phyloP scores from a whole-genome alignment of 164 flowering plant genomes.

The Chloranthus sessilifolius region DNA sequence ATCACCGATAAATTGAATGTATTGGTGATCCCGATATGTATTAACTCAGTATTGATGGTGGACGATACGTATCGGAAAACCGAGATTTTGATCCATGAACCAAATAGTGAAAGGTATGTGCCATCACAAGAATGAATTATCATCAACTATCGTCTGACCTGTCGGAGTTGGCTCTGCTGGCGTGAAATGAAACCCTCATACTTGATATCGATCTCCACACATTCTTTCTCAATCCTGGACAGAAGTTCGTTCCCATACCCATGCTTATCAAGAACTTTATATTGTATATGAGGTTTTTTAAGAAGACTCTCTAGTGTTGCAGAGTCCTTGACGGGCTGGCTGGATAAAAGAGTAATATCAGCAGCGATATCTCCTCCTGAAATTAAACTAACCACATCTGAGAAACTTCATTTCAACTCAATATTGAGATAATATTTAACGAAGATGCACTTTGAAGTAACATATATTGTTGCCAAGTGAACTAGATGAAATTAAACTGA shows the following conservation, averaged over 20 bases:
- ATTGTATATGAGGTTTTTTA: constrained; percentile 84
- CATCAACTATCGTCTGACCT: constrained; percentile 35
- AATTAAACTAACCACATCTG: background rate
- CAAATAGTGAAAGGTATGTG: too few relatives aligned
- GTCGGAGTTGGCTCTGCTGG: constrained; percentile 77
- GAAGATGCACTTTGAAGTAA: too few relatives aligned
- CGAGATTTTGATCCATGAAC: too few relatives aligned
- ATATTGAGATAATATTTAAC: too few relatives aligned
- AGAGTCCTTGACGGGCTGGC: constrained; percentile 72
- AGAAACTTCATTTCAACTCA: background rate
- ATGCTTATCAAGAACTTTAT: constrained; percentile 78
- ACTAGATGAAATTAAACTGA: too few relatives aligned
- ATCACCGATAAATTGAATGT: too few relatives aligned
- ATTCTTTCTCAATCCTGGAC: constrained; percentile 69
- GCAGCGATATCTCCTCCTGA: constrained; percentile 83
- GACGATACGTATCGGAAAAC: too few relatives aligned
- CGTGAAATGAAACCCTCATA: constrained; percentile 93
- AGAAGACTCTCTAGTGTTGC: constrained; percentile 76
- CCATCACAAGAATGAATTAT: constrained; percentile 2
- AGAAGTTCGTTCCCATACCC: constrained; percentile 74
- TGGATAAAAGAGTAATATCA: constrained; percentile 58
- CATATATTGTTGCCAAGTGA: too few relatives aligned
- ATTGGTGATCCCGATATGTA: too few relatives aligned
- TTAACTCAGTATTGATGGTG: too few relatives aligned
- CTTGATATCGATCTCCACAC: constrained; percentile 91